Evolutionary conservation across 2,329 filamentous ascomycete species (phyloP), one percentile per base, ranked within the genome.

Genomic region (Ilyonectria sp.): DNA sequence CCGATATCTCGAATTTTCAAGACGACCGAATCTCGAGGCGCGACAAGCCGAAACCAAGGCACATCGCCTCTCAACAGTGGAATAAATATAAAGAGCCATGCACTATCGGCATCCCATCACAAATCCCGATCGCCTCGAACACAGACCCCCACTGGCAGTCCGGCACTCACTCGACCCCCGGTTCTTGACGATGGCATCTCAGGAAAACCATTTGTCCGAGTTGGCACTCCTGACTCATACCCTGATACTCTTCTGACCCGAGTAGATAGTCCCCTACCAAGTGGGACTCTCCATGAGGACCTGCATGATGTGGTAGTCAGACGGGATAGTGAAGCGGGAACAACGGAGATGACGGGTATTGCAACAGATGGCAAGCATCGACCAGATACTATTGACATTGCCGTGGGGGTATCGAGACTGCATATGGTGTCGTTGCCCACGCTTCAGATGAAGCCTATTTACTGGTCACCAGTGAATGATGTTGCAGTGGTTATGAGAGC

Each of bases 391-490:
- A 76, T 80, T 6, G 90, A 92, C 65, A 91, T 98, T 2, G 90
- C 94, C 4, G 95, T 98, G 1, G 96, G 96, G 0, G 86, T 96
- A 6, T 97, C 95, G n/a, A 89, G 94, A 71, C 85, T 99, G 65
- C 95, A 99, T 78, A 89, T 95, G 75, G 95, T 98, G 1, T 91
- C 93, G 65, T 86, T 98, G 73, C 94, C 95, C 23, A 88, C 88
- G 60, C 82, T 97, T 37, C 87, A 93, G 76, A 97, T 99, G 94
- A 94, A 95, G 79, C 96, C 96, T 0, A 98, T 98, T 67, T 99
- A 99, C 79, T 99, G 96, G 96, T 95, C 92, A 19, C 95, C 96
- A 8, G 88, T 98, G 35, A 94, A 97, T 75, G 96, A 98, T 76
- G 89, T 97, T 35, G 92, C 94, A 7, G 86, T 91, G 40, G 94